Percentiles rank a stretch among this genome's conserved stretches.
Evolutionary conservation across 2,329 filamentous ascomycete genomes (phyloP).

Genomic region (Microsporum canis): DNA sequence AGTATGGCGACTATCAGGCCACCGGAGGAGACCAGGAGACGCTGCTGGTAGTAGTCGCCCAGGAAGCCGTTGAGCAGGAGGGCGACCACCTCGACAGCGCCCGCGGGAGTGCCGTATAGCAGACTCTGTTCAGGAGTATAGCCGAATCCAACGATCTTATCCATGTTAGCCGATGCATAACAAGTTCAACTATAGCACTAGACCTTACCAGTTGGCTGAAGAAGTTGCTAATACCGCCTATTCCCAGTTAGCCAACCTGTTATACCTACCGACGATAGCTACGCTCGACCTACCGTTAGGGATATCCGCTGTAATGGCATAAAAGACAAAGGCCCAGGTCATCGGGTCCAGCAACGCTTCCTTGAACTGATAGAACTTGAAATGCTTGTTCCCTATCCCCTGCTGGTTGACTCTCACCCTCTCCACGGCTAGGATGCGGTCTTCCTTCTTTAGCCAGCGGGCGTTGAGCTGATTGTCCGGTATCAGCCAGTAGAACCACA

Average conservation of each 20-base stretch:
- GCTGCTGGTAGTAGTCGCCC: constrained; percentile 46
- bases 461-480: constrained; percentile 52
- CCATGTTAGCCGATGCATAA: neutral
- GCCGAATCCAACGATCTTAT: constrained; percentile 49
- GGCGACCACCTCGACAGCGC: constrained; percentile 52
- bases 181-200: too few relatives aligned
- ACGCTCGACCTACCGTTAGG: constrained; percentile 39
- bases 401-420: constrained; percentile 64
- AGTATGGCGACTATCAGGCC: constrained; percentile 46
- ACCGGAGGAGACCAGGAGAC: constrained; percentile 44
- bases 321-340: constrained; percentile 51
- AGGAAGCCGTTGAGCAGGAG: constrained; percentile 46
- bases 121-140: constrained; percentile 53
- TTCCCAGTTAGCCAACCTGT: constrained; percentile 16
- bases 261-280: neutral
- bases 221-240: constrained; percentile 47
- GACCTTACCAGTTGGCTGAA: constrained; percentile 39
- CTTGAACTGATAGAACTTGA: constrained; percentile 55
- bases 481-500: constrained; percentile 41
- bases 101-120: constrained; percentile 54
- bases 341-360: constrained; percentile 48
- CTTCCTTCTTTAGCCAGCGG: constrained; percentile 52
- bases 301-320: constrained; percentile 46
- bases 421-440: constrained; percentile 57
- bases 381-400: constrained; percentile 59